These are phyloP conservation scores for Arctostaphylos glauca DNA, from an alignment of 148 eudicot species.

Conservation along the genomic window DNA sequence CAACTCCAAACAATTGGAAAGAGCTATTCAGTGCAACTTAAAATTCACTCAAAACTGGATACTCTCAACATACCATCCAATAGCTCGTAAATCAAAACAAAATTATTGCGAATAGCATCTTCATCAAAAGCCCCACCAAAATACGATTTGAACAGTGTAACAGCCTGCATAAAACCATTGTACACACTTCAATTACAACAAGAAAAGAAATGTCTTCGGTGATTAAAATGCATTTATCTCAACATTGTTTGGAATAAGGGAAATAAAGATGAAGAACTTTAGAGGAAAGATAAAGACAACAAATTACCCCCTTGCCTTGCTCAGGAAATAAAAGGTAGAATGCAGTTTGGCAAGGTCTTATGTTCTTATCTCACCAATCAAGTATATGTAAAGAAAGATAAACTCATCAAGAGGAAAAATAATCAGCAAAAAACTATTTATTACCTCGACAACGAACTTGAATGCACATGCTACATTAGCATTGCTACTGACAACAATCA, in stretches of 20 bases:
- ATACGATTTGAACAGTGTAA: constrained; percentile 88
- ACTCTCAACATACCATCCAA: constrained; percentile 70
- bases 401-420: constrained; percentile 8
- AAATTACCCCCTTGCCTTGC: not conserved
- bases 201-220: not conserved
- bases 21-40: constrained; percentile 5
- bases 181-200: not conserved
- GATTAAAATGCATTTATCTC: not conserved
- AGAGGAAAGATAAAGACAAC: not conserved
- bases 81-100: constrained; percentile 92
- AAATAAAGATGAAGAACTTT: not conserved
- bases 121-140: constrained; percentile 98
- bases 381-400: not conserved
- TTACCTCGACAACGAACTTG: constrained; percentile 98
- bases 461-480: constrained; percentile 98
- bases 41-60: not conserved
- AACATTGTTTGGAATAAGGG: not conserved
- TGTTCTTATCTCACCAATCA: not conserved
- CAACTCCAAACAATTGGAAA: not conserved
- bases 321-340: not conserved
- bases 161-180: constrained; percentile 64
- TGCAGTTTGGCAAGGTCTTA: not conserved
- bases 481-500: constrained; percentile 98
- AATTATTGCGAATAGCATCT: constrained; percentile 97
- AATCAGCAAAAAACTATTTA: constrained; percentile 11